Base-by-base conservation (phyloP, 1,139 yeast species). In the Ogataea hybrid region DNA sequence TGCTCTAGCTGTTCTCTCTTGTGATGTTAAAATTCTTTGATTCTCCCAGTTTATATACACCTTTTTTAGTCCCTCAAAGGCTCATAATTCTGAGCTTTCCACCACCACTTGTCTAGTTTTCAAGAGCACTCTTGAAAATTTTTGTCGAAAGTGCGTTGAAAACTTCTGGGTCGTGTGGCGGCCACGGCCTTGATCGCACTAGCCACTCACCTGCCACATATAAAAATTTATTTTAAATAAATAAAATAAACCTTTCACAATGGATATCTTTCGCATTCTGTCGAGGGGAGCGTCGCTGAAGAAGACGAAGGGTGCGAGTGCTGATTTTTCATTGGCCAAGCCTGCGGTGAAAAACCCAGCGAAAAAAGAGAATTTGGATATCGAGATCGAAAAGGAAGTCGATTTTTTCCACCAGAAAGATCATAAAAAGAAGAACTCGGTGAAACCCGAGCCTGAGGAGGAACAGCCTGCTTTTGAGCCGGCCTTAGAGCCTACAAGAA, bases 371-470 rank as follows among this genome's bases (percentile, higher is more conserved):
- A 64, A 65, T 12, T 49, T 68, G n/a, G 66, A 66, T 38, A 64
- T 61, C 36, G 71, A 77, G 51, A 73, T 80, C 18, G 79, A 75
- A 32, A 75, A 69, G 52, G 92, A 83, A 53, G 69, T 81, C 25
- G 90, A 84, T 61, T 84, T 85, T 61, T 84, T 85, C 63, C 80
- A 76, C 52, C 79, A 81, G 28, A 78, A 69, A 53, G 76, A 54
- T 15, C 57, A 56, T 15, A 52, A 29, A 29, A 37, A 9, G 42
- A 65, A 35, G 65, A 66, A 20, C 46, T 42, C 37, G 6, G 46
- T 35, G 7, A 46, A 37, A 2, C 55, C 51, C 12, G 52, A 44
- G 9, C 47, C 43, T 0, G 52, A 50, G 6, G 52, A 46, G 4
- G 41, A 18, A n/a, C 57, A 68, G 30, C 30, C 30, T 9, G 20